These are phyloP conservation scores for Phytophthora crassamura DNA, from an alignment of 352 stramenopile genomes.

Conservation along the genomic window DNA sequence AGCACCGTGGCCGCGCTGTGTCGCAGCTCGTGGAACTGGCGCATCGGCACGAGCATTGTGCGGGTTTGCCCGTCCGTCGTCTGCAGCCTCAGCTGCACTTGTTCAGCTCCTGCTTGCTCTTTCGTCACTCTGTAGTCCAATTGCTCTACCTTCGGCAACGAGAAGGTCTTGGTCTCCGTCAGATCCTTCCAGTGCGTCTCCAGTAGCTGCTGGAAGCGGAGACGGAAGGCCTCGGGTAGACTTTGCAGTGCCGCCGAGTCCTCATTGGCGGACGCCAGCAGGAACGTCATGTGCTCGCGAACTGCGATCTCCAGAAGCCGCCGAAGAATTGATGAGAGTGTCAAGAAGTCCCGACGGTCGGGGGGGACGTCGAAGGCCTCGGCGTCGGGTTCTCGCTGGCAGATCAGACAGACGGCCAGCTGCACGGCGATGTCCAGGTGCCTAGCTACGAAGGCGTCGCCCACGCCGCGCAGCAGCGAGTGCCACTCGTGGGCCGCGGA, in stretches of 20 bases:
- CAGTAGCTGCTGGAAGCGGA: slow-evolving; percentile 54
- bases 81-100: slow-evolving; percentile 49
- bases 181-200: slow-evolving; percentile 39
- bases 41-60: slow-evolving; percentile 55
- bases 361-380: slow-evolving; percentile 16
- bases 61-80: slow-evolving; percentile 54
- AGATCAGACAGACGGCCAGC: slow-evolving; percentile 44
- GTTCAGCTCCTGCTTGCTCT: slow-evolving; percentile 6
- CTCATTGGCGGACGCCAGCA: slow-evolving; percentile 26
- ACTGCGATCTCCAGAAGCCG: slow-evolving; percentile 52
- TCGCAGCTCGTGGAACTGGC: slow-evolving; percentile 82
- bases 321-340: slow-evolving; percentile 44
- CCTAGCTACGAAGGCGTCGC: slow-evolving; percentile 30
- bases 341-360: slow-evolving; percentile 51
- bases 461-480: slow-evolving; percentile 41
- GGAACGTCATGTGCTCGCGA: slow-evolving; percentile 60
- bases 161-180: slow-evolving; percentile 22
- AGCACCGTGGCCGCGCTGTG: slow-evolving; percentile 77
- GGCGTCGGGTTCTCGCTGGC: slow-evolving; percentile 15
- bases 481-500: slow-evolving; percentile 48
- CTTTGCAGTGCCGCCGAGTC: slow-evolving; percentile 36
- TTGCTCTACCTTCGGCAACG: slow-evolving; percentile 45
- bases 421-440: slow-evolving; percentile 39
- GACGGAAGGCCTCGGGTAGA: slow-evolving; percentile 52
- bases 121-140: slow-evolving; percentile 44